Conservation (phyloP, 2,329 filamentous ascomycete species). For the Ceratocystis diversiconidia region DNA sequence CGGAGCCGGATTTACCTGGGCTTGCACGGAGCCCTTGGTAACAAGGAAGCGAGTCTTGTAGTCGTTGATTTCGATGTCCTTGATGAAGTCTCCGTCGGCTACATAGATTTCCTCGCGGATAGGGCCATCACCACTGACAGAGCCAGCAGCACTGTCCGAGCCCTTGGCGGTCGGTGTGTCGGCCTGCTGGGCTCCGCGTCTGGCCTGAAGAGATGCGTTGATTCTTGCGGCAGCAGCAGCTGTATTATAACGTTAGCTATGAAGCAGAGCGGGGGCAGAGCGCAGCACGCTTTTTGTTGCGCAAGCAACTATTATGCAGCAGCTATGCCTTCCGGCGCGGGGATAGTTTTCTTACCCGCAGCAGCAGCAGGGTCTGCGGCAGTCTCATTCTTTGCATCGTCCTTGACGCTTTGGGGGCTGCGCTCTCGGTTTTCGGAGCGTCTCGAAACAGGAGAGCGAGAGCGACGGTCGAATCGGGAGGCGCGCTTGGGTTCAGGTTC, state of each 20-base stretch:
- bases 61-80: constrained; percentile 98
- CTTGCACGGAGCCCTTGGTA: constrained; percentile 93
- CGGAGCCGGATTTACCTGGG: constrained; percentile 64
- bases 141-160: constrained; percentile 24
- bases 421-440: constrained; percentile 61
- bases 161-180: constrained; percentile 68
- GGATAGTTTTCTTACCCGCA: constrained; percentile 42
- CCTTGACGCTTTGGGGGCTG: constrained; percentile 41
- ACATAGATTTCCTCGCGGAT: constrained; percentile 85
- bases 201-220: constrained; percentile 69
- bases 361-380: constrained; percentile 57
- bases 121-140: constrained; percentile 29
- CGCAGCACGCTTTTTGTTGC: no score
- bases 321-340: no score
- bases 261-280: not conserved
- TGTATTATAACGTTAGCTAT: constrained; percentile 24
- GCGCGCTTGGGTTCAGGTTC: constrained; percentile 62
- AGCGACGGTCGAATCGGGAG: constrained; percentile 84
- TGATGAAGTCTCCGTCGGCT: constrained; percentile 93
- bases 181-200: constrained; percentile 80
- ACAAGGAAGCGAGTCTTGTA: constrained; percentile 90
- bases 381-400: constrained; percentile 7
- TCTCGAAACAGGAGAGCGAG: constrained; percentile 60
- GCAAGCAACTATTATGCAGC: no score
- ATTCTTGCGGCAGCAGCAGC: constrained; percentile 82